A percentile compares a stretch with the other conserved stretches of the same genome.
Evolutionary conservation across 73 alveolate genomes (phyloP).

Genomic region (Stentor roeselii): DNA sequence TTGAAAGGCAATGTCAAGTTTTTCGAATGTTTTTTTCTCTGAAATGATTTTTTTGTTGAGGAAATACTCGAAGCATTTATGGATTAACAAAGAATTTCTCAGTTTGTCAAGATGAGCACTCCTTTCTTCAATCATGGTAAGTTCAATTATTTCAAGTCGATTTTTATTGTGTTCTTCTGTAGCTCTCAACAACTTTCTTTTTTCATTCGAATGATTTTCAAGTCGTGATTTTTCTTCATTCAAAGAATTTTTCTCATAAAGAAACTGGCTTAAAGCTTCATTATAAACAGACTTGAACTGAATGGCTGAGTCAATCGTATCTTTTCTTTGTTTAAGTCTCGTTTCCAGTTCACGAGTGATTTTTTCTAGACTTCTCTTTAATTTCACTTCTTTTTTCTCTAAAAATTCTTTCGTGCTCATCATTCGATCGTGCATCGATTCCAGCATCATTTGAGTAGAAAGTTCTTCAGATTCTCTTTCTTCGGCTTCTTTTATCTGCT

Average conservation of each 20-base stretch:
- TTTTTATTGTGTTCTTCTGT: not conserved
- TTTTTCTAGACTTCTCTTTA: not conserved
- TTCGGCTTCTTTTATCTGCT: not conserved
- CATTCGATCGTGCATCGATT: not conserved
- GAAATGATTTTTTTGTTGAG: too few species aligned
- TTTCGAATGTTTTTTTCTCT: not conserved
- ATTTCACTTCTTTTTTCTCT: not conserved
- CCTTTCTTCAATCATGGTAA: not conserved
- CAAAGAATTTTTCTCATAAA: not conserved
- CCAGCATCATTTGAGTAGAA: not conserved
- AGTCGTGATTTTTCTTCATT: not conserved
- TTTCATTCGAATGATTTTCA: not conserved
- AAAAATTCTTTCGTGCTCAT: not conserved
- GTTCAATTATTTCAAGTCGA: not conserved
- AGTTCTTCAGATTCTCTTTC: not conserved
- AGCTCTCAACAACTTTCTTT: not conserved
- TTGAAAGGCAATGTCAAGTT: not conserved
- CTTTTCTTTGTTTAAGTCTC: not conserved
- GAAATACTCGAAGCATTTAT: not conserved
- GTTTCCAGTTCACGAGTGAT: not conserved
- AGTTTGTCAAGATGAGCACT: not conserved
- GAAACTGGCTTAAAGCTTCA: not conserved
- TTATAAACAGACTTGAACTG: not conserved
- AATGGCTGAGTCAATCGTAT: not conserved
- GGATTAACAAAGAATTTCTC: not conserved